Evolutionary conservation across 2,329 filamentous ascomycete species (phyloP), one percentile per base, ranked within the genome.

Genomic region (Podosphaera leucotricha): DNA sequence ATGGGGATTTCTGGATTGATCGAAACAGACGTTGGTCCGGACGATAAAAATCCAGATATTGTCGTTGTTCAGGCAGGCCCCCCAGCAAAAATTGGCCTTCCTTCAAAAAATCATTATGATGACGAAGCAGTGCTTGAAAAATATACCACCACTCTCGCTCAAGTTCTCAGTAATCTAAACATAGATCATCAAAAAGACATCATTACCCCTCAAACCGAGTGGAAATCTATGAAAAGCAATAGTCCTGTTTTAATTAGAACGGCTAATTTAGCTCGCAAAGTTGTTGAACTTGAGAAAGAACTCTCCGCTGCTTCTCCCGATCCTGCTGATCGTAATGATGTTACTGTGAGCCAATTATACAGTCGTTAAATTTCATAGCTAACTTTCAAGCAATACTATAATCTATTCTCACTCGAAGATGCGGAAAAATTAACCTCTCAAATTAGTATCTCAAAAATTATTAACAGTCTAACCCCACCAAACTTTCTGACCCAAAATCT

Each of bases 251-350:
- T 40, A 15, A 20, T 11, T 11, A 11, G n/a, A 22, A 40, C n/a
- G 6, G 7, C 38, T 22, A 22, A 20, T 43, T 36, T 43, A 39
- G 53, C 55, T 3, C 53, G 64, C 47, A 59, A 64, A 42, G 58
- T 74, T 36, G 62, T 75, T n/a, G 60, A 67, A 2, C 64, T 80
- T 18, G 75, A 78, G 54, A 71, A 68, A 54, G 71, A 70, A 50
- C 65, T 80, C 42, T 75, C 75, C 3, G 61, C 65, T 42, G 65
- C 68, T 30, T 71, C 71, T 3, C 72, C 74, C 2, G 66, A 69
- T 47, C 65, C 68, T 1, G 67, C 72, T 54, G 68, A 73, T 44
- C 64, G 66, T 16, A 62, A 72, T 47, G 72, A 78, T 56, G 70
- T 78, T 39, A 76, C 72, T 11, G 63, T 65, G 49, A 54, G 59